Conservation (phyloP, 257 asterid genomes). For the Ilex asprella region DNA sequence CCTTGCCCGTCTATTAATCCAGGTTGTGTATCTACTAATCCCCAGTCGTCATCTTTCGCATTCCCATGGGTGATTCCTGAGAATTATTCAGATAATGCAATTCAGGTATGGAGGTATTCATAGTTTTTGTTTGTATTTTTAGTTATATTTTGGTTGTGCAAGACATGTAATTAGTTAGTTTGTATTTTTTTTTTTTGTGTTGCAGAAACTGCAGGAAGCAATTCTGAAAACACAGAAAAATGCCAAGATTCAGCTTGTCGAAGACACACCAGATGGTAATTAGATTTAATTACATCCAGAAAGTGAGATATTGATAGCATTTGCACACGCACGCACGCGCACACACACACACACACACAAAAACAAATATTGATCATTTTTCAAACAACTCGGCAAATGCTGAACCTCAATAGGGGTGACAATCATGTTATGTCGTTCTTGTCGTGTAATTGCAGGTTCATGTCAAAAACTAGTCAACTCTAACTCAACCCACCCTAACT, state of each 20-base stretch:
- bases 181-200: background rate
- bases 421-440: too few species aligned
- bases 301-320: too few species aligned
- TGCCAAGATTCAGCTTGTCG: constrained; percentile 54
- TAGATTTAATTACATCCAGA: background rate
- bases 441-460: too few species aligned
- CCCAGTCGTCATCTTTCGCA: constrained; percentile 65
- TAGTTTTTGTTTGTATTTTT: background rate
- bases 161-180: background rate
- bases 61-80: constrained; percentile 69
- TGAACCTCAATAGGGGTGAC: too few species aligned
- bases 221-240: constrained; percentile 71
- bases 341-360: too few species aligned
- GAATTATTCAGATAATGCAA: constrained; percentile 34
- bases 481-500: too few species aligned
- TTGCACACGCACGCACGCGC: too few species aligned
- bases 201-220: constrained; percentile 68
- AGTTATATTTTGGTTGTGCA: background rate
- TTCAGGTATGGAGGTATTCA: constrained; percentile 37
- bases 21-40: constrained; percentile 72
- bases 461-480: too few species aligned
- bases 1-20: constrained; percentile 91
- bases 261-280: constrained; percentile 59
- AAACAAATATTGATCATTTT: too few species aligned
- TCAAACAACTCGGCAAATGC: too few species aligned